Conservation (phyloP, 345 rosid species). For the Murraya paniculata region DNA sequence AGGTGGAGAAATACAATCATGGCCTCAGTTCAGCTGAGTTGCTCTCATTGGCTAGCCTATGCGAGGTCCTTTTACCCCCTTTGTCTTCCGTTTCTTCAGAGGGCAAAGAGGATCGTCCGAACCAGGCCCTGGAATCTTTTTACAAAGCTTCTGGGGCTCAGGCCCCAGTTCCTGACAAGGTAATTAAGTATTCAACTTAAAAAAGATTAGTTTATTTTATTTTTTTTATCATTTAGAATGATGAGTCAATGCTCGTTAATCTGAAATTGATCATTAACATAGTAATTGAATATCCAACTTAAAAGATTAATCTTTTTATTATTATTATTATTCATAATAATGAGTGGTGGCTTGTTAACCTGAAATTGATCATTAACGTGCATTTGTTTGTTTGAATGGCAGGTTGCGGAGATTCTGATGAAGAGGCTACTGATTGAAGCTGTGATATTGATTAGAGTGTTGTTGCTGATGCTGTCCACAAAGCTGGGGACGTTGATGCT, state of each 20-base stretch:
- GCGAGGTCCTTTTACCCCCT: conserved; percentile 59
- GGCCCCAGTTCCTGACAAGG: conserved; percentile 37
- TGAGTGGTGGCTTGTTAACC: neutral
- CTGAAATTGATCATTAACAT: neutral
- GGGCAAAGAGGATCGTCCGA: conserved; percentile 14
- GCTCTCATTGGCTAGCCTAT: conserved; percentile 42
- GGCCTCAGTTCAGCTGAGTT: conserved; percentile 54
- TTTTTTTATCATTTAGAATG: neutral
- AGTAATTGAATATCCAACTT: conserved; percentile 18
- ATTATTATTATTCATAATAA: no score
- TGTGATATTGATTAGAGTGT: conserved; percentile 36
- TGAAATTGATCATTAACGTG: no score
- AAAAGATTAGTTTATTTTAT: neutral
- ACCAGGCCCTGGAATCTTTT: conserved; percentile 37
- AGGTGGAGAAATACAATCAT: conserved; percentile 22
- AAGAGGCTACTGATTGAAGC: conserved; percentile 31
- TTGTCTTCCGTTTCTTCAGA: conserved; percentile 18
- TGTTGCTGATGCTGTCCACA: conserved; percentile 48
- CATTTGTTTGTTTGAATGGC: neutral
- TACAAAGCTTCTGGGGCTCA: conserved; percentile 47
- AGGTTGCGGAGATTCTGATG: conserved; percentile 40
- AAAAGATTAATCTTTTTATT: neutral
- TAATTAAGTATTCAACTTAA: conserved; percentile 9
- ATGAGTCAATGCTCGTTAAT: neutral
- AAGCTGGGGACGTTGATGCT: conserved; percentile 69